These are phyloP conservation scores for Plantago ovata DNA, from an alignment of 257 asterid genomes.

Conservation along the genomic window DNA sequence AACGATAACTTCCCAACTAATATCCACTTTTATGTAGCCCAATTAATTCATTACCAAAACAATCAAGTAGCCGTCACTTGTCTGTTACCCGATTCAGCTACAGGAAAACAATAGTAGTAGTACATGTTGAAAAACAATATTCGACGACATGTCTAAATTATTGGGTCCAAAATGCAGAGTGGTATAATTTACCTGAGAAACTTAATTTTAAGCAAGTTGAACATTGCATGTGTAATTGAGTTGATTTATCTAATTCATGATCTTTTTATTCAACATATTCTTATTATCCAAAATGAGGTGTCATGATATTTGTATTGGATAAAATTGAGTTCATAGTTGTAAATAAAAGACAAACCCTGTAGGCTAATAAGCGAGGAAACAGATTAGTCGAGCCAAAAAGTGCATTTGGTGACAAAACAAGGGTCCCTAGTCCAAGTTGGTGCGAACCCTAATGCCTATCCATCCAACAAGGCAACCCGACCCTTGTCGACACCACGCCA, in stretches of 20 bases:
- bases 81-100: too few relatives aligned
- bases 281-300: background rate
- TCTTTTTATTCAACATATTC: too few relatives aligned
- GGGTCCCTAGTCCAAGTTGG: slow-evolving; percentile 31
- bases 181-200: too few relatives aligned
- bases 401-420: slow-evolving; percentile 32
- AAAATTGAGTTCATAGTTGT: background rate
- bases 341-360: slow-evolving; percentile 9
- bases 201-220: too few relatives aligned
- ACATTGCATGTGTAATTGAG: too few relatives aligned
- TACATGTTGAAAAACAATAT: too few relatives aligned
- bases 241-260: too few relatives aligned
- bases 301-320: background rate
- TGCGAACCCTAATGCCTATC: slow-evolving; percentile 24
- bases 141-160: too few relatives aligned
- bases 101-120: too few relatives aligned
- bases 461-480: slow-evolving; percentile 31
- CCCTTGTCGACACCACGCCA: slow-evolving; percentile 6
- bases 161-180: too few relatives aligned
- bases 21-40: slow-evolving; percentile 13
- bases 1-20: background rate
- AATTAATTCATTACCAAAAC: slow-evolving; percentile 4
- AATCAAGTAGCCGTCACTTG: too few relatives aligned
- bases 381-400: slow-evolving; percentile 1
- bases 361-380: slow-evolving; percentile 3